Conservation (phyloP, 805 yeast genomes). For the Candida ortonii region DNA sequence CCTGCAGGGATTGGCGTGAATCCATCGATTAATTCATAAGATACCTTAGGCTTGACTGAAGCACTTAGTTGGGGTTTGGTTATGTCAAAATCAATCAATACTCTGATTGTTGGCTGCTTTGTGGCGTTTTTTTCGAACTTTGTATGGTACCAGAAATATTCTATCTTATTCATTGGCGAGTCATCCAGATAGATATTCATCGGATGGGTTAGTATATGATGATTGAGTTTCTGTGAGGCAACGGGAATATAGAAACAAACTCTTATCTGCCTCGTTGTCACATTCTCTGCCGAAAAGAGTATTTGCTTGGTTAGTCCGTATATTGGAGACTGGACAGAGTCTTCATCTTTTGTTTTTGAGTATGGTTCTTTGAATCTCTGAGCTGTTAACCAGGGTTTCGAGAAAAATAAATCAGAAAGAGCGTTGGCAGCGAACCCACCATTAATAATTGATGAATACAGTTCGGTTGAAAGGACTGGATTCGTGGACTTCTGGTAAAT, state of each 20-base stretch:
- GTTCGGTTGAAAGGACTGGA: constrained; percentile 26
- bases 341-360: neutral
- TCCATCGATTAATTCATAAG: constrained; percentile 7
- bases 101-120: constrained; percentile 11
- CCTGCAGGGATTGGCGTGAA: constrained; percentile 2
- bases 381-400: neutral
- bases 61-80: constrained; percentile 1
- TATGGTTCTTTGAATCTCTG: constrained; percentile 6
- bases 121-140: constrained; percentile 6
- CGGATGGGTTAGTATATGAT: constrained; percentile 18
- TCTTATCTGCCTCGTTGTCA: constrained; percentile 13
- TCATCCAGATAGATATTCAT: constrained; percentile 7
- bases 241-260: constrained; percentile 28
- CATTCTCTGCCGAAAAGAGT: constrained; percentile 23
- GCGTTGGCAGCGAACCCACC: constrained; percentile 2
- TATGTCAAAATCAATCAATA: constrained; percentile 12
- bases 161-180: constrained; percentile 1
- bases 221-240: constrained; percentile 18
- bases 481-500: constrained; percentile 22
- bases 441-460: constrained; percentile 12
- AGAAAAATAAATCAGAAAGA: constrained; percentile 4
- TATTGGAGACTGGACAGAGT: constrained; percentile 4
- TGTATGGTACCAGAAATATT: constrained; percentile 10
- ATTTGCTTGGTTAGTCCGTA: constrained; percentile 20
- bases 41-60: constrained; percentile 4